Base-by-base conservation (phyloP, 23 red algal genomes). In the Gracilaria domingensis region DNA sequence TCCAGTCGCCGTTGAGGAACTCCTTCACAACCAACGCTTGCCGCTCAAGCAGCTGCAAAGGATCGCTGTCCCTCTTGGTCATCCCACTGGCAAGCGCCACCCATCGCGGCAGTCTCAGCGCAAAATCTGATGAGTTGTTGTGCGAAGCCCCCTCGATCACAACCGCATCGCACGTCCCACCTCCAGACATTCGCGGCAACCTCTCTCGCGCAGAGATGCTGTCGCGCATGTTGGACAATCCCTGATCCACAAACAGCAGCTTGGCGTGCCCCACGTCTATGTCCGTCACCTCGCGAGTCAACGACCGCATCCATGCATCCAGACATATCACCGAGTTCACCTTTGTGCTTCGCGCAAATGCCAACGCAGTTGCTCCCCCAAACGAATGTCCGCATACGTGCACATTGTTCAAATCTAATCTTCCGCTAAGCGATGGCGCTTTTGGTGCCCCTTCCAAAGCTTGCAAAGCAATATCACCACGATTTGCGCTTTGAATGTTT, bases 51-150 rank as follows among this genome's bases (percentile, higher is more conserved):
- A 93, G 42, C 3, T 33, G 25, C 36, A 77, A 71, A 11, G 90
- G 80, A 50, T 93, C 81, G 48, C 55, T 73, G 45, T 75, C 80
- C 55, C 58, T 23, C 50, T 37, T 64, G 23, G 90, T 79, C 79
- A 93, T 84, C 11, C 90, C 90, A 36, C 51, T 75, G 18, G 64
- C 69, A 58, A 17, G 29, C 17, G 78, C 79, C 37, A 85, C 29
- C 66, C 30, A 50, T 26, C 42, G 38, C 29, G 90, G 90, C 9
- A 93, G 36, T 2, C 79, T 32, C 39, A 93, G 18, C 40, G 90
- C 76, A 66, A 93, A 93, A 71, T 93, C 90, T 60, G 80, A 85
- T 36, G 79, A 38, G 69, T 93, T 86, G 66, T 93, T 83, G 67
- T 93, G 90, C 28, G 62, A 34, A 20, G 56, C 79, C 18, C 65